Evolutionary conservation across 176 grass and related monocot genomes (phyloP), one percentile per base, ranked within the genome.

Genomic region (Coix lacrymajobi): DNA sequence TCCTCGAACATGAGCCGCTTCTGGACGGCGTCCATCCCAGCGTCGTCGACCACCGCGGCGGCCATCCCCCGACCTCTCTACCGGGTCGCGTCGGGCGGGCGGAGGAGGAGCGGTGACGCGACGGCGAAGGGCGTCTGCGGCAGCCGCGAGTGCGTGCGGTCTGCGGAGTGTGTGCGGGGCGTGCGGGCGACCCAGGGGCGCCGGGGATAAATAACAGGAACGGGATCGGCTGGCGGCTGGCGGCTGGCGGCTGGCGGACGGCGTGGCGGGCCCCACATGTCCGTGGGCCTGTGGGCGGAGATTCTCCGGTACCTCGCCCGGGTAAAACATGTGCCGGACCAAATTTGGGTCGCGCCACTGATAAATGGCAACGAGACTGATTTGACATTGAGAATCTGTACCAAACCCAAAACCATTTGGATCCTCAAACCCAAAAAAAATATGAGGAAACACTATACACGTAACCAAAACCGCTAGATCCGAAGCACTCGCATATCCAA

Each of bases 1-100:
- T 98, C 96, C 62, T 98, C 92, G 84, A 98, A 98, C 96, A 98
- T 98, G 73, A 98, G 96, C 30, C 91, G 89, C 87, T 80, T 95
- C 90, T 98, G 96, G 51, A 95, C 92, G 46, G 89, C 92, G 82
- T 98, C 91, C 96, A 98, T 98, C 88, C 90, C 72, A 3, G 87
- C 86, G 73, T 96, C 93, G 5, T 84, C 92, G 4, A 36, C 81
- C 4, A 43, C 78, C 3, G 80, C 86, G n/a, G 39, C 86, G 51
- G 74, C 89, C 79, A 89, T 89, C 66, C 20, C 20, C 20, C 20
- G 7, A 10, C 22, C 38, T 38, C 45, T 78, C 64, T 32, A 69
- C 25, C 16, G 66, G 24, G 25, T 31, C 11, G 37, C 38, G 56
- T 56, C 81, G 30, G 57, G 20, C 58, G 25, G 57, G 57, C 24